These are phyloP conservation scores for Collybiopsis confluens DNA, from an alignment of 768 basidiomycete genomes.

Conservation along the genomic window DNA sequence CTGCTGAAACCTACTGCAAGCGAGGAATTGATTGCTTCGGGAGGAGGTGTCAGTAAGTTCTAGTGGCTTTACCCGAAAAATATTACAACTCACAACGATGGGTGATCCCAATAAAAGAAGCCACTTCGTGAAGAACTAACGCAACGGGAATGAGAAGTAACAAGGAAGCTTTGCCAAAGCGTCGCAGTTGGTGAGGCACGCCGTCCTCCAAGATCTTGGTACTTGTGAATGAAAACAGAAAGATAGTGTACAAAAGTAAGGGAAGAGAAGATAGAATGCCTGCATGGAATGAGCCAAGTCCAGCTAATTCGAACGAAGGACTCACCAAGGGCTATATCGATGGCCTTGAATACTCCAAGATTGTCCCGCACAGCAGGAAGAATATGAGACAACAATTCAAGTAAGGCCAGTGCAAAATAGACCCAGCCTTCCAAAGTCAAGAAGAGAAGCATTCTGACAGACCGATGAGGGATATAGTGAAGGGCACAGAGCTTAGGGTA, in stretches of 20 bases:
- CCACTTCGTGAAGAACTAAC: constrained; percentile 51
- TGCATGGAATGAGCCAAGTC: constrained; percentile 17
- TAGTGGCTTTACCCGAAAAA: too few relatives aligned
- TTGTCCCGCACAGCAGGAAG: constrained; percentile 48
- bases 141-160: constrained; percentile 53
- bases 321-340: constrained; percentile 65
- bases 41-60: too few relatives aligned
- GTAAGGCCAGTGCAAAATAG: constrained; percentile 53
- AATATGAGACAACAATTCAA: constrained; percentile 58
- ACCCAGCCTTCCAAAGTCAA: constrained; percentile 59
- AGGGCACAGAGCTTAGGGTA: constrained; percentile 11
- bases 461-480: not conserved
- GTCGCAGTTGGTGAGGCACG: constrained; percentile 48
- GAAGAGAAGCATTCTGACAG: constrained; percentile 48
- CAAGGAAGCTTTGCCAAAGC: constrained; percentile 39
- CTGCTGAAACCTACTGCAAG: constrained; percentile 41
- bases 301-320: constrained; percentile 4
- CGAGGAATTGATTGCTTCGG: constrained; percentile 9
- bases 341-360: constrained; percentile 39
- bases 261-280: constrained; percentile 62
- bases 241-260: constrained; percentile 57
- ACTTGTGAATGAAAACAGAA: constrained; percentile 55
- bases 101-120: constrained; percentile 59
- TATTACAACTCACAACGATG: constrained; percentile 44
- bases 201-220: constrained; percentile 45